Evolutionary conservation across 1,139 yeast genomes (phyloP).

Genomic region (Saccharomyces hybrid): DNA sequence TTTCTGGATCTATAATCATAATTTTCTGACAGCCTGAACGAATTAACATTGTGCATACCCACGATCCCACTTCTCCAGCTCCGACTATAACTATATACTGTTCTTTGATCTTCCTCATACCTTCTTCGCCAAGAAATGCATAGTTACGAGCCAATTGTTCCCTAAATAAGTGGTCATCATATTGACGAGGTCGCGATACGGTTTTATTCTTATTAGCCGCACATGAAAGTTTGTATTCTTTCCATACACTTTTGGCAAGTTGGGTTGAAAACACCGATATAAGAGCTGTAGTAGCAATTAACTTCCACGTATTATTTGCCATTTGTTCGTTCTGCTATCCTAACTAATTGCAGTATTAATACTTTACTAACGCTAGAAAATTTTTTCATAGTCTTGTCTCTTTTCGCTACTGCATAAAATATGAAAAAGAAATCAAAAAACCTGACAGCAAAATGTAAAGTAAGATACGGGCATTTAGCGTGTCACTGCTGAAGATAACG

Average conservation of each 20-base stretch:
- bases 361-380: not conserved
- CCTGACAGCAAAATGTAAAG: not conserved
- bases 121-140: constrained; percentile 82
- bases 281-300: constrained; percentile 25
- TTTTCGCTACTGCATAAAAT: not conserved
- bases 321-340: constrained; percentile 1
- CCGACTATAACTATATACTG: constrained; percentile 86
- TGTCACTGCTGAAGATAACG: not conserved
- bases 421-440: not conserved
- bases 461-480: not conserved
- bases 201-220: not conserved
- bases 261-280: constrained; percentile 25
- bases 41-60: constrained; percentile 88
- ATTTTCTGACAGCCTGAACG: constrained; percentile 81
- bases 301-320: constrained; percentile 24
- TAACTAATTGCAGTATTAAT: not conserved
- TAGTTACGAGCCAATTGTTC: constrained; percentile 92
- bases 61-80: constrained; percentile 97
- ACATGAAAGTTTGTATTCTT: constrained; percentile 8
- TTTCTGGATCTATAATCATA: constrained; percentile 87
- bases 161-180: constrained; percentile 69
- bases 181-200: constrained; percentile 18
- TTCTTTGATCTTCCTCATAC: constrained; percentile 66
- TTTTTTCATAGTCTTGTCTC: not conserved
- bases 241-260: constrained; percentile 21